Conservation (phyloP, 148 eudicot genomes). For the Silene conica region DNA sequence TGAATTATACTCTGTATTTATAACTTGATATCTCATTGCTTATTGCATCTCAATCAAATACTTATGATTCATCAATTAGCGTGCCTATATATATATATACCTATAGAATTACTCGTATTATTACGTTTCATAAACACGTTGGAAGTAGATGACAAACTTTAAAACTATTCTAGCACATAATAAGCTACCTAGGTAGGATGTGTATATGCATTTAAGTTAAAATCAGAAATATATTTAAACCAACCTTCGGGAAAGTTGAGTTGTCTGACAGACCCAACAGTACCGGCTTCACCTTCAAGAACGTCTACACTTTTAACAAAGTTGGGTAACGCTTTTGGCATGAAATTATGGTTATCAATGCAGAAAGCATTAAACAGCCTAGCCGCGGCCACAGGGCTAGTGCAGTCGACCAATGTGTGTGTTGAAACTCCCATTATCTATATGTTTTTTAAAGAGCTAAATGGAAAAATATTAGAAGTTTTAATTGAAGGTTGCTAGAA, state of each 20-base stretch:
- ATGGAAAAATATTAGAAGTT: background rate
- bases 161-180: too few species aligned
- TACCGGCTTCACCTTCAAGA: slow-evolving; percentile 17
- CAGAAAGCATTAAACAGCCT: slow-evolving; percentile 29
- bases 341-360: slow-evolving; percentile 27
- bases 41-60: too few species aligned
- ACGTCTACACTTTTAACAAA: slow-evolving; percentile 20
- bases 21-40: too few species aligned
- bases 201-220: too few species aligned
- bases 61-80: too few species aligned
- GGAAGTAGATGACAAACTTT: too few species aligned
- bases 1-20: too few species aligned
- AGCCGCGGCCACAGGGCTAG: slow-evolving; percentile 18
- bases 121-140: too few species aligned
- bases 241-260: slow-evolving; percentile 22
- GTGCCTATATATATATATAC: too few species aligned
- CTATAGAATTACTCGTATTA: too few species aligned
- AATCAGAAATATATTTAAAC: background rate
- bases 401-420: slow-evolving; percentile 10
- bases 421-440: slow-evolving; percentile 22
- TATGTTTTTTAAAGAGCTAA: background rate
- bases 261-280: slow-evolving; percentile 15
- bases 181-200: too few species aligned
- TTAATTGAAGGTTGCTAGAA: background rate
- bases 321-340: slow-evolving; percentile 26